A percentile compares a stretch with the other conserved stretches of the same genome.
These are phyloP conservation scores for Abrus pulchellus DNA, from an alignment of 306 rosid species.

Conservation along the genomic window DNA sequence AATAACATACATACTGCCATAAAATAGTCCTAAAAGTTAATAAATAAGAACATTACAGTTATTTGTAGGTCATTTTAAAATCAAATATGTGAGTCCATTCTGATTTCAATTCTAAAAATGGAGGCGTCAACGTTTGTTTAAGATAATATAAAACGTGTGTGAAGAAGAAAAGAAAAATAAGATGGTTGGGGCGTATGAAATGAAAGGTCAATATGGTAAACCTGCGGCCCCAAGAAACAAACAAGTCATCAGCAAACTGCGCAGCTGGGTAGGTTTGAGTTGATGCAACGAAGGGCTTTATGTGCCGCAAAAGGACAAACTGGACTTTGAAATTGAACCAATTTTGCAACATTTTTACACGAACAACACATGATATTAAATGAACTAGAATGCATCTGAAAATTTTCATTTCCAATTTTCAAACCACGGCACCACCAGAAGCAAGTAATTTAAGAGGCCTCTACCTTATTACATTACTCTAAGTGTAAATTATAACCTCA, in stretches of 20 bases:
- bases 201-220: constrained; percentile 56
- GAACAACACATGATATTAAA: background rate
- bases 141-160: background rate
- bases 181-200: constrained; percentile 11
- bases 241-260: constrained; percentile 44
- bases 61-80: no score
- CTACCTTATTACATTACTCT: no score
- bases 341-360: constrained; percentile 24
- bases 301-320: constrained; percentile 57
- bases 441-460: no score
- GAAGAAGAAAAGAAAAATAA: background rate
- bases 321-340: constrained; percentile 43
- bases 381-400: background rate
- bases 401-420: constrained; percentile 11
- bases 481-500: no score
- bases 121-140: background rate
- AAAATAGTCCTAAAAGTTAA: no score
- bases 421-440: background rate
- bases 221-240: constrained; percentile 40
- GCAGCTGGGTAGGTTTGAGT: constrained; percentile 52
- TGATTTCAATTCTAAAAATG: background rate
- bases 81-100: background rate
- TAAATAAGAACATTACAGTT: no score
- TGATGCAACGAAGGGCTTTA: constrained; percentile 65
- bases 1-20: background rate